These are phyloP conservation scores for Yamadazyma taylorii DNA, from an alignment of 1,139 yeast genomes.

Conservation along the genomic window DNA sequence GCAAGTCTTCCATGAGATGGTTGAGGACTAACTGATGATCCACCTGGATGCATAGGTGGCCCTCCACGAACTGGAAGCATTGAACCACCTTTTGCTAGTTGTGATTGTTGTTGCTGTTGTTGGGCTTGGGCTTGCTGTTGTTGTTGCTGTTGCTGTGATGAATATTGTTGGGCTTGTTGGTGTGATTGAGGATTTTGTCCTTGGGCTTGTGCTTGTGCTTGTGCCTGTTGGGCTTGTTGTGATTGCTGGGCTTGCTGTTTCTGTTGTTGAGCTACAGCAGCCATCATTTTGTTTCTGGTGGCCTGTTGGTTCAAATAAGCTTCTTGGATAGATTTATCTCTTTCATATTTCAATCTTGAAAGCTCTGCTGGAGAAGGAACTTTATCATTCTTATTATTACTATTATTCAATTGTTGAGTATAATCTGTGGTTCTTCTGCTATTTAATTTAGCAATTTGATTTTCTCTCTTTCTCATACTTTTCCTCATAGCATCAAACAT, in stretches of 20 bases:
- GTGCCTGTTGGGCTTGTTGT: background rate
- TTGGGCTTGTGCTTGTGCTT: background rate
- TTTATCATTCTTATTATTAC: slow-evolving; percentile 30
- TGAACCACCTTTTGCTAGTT: background rate
- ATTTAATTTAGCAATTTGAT: slow-evolving; percentile 35
- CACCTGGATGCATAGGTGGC: slow-evolving; percentile 1
- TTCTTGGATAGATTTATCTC: slow-evolving; percentile 82
- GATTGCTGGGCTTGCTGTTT: slow-evolving; percentile 11
- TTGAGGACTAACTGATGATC: background rate
- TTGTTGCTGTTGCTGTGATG: no score
- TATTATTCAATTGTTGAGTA: slow-evolving; percentile 12
- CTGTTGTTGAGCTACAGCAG: slow-evolving; percentile 19
- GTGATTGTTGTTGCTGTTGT: background rate
- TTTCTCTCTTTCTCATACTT: slow-evolving; percentile 83
- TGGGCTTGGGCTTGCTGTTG: slow-evolving; percentile 3
- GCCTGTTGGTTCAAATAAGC: slow-evolving; percentile 58
- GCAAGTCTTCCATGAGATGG: background rate
- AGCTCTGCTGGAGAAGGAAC: slow-evolving; percentile 82
- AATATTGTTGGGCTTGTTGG: slow-evolving; percentile 1
- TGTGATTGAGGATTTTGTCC: background rate
- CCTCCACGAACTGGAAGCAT: background rate
- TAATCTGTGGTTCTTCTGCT: slow-evolving; percentile 28
- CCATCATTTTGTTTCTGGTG: slow-evolving; percentile 19
- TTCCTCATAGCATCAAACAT: slow-evolving; percentile 96
- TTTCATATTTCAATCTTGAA: slow-evolving; percentile 74